Evolutionary conservation across 345 rosid genomes (phyloP).

Genomic region (Rhodamnia rubescens): DNA sequence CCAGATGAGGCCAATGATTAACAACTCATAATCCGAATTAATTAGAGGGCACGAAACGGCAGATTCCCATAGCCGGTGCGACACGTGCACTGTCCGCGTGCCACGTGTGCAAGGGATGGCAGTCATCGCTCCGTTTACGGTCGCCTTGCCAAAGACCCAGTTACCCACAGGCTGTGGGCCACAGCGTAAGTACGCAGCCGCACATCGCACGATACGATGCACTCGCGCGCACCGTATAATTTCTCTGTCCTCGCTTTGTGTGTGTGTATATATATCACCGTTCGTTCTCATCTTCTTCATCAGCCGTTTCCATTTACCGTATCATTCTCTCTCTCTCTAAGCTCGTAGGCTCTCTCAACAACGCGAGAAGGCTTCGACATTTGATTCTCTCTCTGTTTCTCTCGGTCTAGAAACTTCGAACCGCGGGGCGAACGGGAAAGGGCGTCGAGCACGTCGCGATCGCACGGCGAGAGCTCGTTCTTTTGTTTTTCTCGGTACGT

Average conservation of each 20-base stretch:
- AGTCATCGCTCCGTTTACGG: too few species aligned
- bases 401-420: background rate
- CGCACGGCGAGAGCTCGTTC: background rate
- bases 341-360: background rate
- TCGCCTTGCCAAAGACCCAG: too few species aligned
- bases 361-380: background rate
- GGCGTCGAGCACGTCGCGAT: background rate
- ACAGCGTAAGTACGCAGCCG: too few species aligned
- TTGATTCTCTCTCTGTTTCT: background rate
- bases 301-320: background rate
- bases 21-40: too few species aligned
- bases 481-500: background rate
- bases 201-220: background rate
- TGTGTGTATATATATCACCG: background rate
- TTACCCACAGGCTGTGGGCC: too few species aligned
- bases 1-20: too few species aligned
- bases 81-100: too few species aligned
- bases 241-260: background rate
- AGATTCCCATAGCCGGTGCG: too few species aligned
- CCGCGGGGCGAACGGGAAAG: background rate
- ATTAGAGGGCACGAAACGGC: too few species aligned
- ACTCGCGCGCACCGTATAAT: background rate
- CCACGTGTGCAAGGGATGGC: too few species aligned
- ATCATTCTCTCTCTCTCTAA: background rate
- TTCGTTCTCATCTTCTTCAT: background rate